Base-by-base conservation (phyloP, 805 yeast species). In the Candida krabiensis region DNA sequence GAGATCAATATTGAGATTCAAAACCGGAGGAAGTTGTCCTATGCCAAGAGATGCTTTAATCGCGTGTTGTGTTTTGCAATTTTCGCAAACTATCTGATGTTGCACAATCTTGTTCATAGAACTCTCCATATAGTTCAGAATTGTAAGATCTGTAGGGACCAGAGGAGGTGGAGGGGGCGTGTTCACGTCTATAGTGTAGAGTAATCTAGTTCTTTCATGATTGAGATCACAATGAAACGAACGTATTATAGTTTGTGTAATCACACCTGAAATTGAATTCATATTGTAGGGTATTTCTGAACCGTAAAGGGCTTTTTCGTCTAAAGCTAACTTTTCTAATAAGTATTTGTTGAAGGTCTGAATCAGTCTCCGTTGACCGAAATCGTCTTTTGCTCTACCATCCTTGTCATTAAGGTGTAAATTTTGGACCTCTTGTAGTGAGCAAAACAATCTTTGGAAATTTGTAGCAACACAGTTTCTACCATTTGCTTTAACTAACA, bases 401-500 rank as follows among this genome's bases (percentile, higher is more conserved):
- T 75, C 80, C 22, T 65, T 68, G 35, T 77, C 76, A 2, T 80
- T 49, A 11, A 87, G 63, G 0, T 81, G 82, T 21, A 74, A 55
- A 4, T 66, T 64, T 14, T 63, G 55, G 0, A 86, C 86, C 22
- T 76, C 77, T 1, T 72, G 70, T 5, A 69, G 58, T 1, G 71
- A 57, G 8, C 70, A 66, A 27, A 84, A 55, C 4, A 77, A 58
- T 24, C 69, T 65, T 47, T 80, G 83, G 54, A 91, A 88, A 56
- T 93, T 93, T 2, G 89, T 70, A 0, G 96, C 83, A 27, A 86
- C 77, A 52, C 91, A 88, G 49, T 85, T 86, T 26, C 76, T 74
- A 0, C 95, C 93, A 11, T 73, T 64, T 0, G 96, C 88, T 57
- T 86, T 86, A 28, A 73, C 73, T 63, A 91, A 73, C 99, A 93